These are phyloP conservation scores for Dryadomyces quercivorus DNA, from an alignment of 2,329 filamentous ascomycete species.

Conservation along the genomic window DNA sequence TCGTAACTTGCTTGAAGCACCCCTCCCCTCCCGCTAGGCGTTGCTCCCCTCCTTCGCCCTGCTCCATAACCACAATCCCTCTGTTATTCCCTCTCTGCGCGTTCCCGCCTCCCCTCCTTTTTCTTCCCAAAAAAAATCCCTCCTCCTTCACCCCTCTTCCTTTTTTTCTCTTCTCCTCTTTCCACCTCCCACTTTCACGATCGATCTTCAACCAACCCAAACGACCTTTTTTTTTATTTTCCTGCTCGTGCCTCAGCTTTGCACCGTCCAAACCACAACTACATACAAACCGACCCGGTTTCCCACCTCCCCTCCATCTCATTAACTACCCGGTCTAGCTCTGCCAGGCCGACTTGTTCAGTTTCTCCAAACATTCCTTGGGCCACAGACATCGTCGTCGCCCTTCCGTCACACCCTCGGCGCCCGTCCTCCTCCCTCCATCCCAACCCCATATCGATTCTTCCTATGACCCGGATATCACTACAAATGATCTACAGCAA, in stretches of 20 bases:
- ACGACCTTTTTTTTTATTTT: background rate
- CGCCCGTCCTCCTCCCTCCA: conserved; percentile 1
- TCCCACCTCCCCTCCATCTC: background rate
- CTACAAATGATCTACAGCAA: conserved; percentile 41
- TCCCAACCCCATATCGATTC: conserved; percentile 19
- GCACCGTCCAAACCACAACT: background rate
- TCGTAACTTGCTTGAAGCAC: conserved; percentile 1
- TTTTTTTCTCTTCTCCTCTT: conserved; percentile 12
- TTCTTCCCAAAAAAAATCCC: conserved; percentile 12
- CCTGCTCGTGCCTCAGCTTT: background rate
- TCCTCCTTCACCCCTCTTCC: conserved; percentile 15
- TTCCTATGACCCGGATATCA: conserved; percentile 43
- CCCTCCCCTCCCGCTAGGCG: conserved; percentile 14
- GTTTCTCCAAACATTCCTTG: conserved; percentile 2
- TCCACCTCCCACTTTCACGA: background rate
- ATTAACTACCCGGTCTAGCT: conserved; percentile 6
- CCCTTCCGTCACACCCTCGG: background rate
- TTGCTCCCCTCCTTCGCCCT: conserved; percentile 5
- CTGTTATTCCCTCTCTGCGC: conserved; percentile 11
- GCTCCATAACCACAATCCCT: conserved; percentile 3
- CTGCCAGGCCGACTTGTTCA: conserved; percentile 3
- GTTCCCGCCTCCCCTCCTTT: conserved; percentile 11
- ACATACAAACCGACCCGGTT: background rate
- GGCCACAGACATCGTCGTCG: conserved; percentile 6
- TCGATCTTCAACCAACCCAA: background rate